phyloP scores from a whole-genome alignment of 1,284 basidiomycete genomes.

The Agaricales sp. region DNA sequence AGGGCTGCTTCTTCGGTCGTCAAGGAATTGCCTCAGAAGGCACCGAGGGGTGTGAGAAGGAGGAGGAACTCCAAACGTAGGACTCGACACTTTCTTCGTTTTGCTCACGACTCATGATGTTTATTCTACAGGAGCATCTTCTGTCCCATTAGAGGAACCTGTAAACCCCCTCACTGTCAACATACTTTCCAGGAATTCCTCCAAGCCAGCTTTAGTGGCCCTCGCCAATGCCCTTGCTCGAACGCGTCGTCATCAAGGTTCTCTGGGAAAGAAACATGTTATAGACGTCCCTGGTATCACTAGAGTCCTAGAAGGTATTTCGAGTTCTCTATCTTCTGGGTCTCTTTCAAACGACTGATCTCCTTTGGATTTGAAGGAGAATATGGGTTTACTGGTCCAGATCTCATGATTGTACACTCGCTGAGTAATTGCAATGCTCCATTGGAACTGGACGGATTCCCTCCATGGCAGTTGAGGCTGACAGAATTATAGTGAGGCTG shows the following conservation, averaged over 20 bases:
- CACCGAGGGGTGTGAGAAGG: not conserved
- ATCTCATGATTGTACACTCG: conserved; percentile 65
- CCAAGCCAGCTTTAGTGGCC: conserved; percentile 39
- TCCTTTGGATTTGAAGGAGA: conserved; percentile 20
- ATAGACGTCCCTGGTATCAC: conserved; percentile 38
- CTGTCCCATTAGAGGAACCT: too few relatives aligned
- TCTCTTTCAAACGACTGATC: conserved; percentile 5
- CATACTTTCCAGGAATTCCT: conserved; percentile 35
- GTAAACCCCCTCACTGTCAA: conserved; percentile 25
- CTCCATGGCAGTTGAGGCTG: conserved; percentile 69
- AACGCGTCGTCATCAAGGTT: conserved; percentile 11
- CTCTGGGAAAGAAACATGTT: conserved; percentile 15
- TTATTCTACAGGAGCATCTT: conserved; percentile 4
- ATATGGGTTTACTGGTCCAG: conserved; percentile 49
- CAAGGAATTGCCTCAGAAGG: not conserved
- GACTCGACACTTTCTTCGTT: too few relatives aligned
- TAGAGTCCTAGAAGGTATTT: conserved; percentile 47
- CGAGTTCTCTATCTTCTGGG: conserved; percentile 1
- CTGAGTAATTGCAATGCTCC: conserved; percentile 23
- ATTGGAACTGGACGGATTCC: conserved; percentile 56
- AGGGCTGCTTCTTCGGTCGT: conserved; percentile 8
- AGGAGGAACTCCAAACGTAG: not conserved
- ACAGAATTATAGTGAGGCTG: conserved; percentile 63
- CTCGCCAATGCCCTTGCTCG: conserved; percentile 28
- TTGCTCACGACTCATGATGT: not conserved